Evolutionary conservation across 306 rosid genomes (phyloP).

Genomic region (Dalbergia oliveri): DNA sequence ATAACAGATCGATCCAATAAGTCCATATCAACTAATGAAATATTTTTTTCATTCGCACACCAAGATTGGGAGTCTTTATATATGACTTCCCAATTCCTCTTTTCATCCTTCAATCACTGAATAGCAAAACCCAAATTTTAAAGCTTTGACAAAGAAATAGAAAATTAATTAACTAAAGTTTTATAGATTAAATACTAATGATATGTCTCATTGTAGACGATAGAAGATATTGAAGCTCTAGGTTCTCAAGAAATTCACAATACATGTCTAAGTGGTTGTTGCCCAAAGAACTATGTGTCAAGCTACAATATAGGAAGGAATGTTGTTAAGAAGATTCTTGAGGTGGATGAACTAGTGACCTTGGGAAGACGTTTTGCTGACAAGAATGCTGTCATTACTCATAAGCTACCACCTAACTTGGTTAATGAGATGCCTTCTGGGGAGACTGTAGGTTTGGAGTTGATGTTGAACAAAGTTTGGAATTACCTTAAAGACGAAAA

Average conservation of each 20-base stretch:
- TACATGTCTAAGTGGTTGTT: constrained; percentile 11
- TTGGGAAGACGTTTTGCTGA: not conserved
- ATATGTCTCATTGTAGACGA: not conserved
- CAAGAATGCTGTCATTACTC: not conserved
- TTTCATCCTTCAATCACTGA: too few species aligned
- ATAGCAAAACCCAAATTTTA: too few species aligned
- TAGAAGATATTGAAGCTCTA: not conserved
- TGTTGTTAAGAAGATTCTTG: not conserved
- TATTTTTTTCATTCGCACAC: too few species aligned
- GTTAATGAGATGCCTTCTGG: not conserved
- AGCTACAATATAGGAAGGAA: constrained; percentile 13
- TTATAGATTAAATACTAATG: not conserved
- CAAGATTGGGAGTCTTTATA: too few species aligned
- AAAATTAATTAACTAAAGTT: too few species aligned
- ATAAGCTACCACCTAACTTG: not conserved
- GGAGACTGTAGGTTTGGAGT: constrained; percentile 12
- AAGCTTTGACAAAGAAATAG: too few species aligned
- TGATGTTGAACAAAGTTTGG: constrained; percentile 1
- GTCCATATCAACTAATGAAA: too few species aligned
- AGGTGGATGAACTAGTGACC: not conserved
- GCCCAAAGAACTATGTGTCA: not conserved
- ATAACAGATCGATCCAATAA: too few species aligned
- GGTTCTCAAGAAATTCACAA: not conserved
- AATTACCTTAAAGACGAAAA: not conserved
- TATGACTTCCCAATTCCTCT: too few species aligned